Conservation (phyloP, 2,329 filamentous ascomycete species). For the Colletotrichum zoysiae region DNA sequence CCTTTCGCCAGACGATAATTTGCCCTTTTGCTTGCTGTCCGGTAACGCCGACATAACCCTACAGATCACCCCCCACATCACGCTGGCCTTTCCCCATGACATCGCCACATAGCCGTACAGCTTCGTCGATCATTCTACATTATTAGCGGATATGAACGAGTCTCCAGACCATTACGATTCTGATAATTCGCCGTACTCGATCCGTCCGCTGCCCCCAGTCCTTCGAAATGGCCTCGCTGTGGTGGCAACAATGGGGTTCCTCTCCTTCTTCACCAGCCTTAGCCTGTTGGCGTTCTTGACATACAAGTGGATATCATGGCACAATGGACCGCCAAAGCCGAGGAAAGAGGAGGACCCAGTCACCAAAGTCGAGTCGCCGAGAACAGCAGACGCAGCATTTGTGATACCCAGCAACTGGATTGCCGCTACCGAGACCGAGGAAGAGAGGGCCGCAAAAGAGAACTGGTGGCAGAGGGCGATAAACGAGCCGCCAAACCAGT, state of each 20-base stretch:
- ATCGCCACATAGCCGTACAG: conserved; percentile 20
- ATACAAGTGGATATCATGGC: conserved; percentile 53
- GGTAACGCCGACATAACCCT: conserved; percentile 21
- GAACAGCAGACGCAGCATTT: conserved; percentile 44
- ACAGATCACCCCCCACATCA: neutral
- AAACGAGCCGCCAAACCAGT: conserved; percentile 69
- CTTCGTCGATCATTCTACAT: conserved; percentile 31
- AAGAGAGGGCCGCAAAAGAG: conserved; percentile 12
- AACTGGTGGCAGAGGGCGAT: conserved; percentile 44
- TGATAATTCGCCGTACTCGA: conserved; percentile 47
- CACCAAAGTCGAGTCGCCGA: conserved; percentile 23
- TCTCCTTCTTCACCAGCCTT: conserved; percentile 53
- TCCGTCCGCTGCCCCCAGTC: conserved; percentile 52
- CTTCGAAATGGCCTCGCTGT: conserved; percentile 53
- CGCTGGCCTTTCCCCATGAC: neutral
- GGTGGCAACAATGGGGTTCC: conserved; percentile 52
- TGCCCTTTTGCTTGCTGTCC: too few relatives aligned
- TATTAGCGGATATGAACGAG: conserved; percentile 42
- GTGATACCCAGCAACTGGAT: conserved; percentile 46
- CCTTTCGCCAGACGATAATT: neutral
- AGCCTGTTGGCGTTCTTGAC: conserved; percentile 52
- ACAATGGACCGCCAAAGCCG: conserved; percentile 43
- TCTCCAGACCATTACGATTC: conserved; percentile 44
- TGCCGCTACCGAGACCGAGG: conserved; percentile 36
- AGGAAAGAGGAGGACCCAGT: conserved; percentile 21